Conservation (phyloP, 208 protist genomes). For the Dictyostelium gargantuum region DNA sequence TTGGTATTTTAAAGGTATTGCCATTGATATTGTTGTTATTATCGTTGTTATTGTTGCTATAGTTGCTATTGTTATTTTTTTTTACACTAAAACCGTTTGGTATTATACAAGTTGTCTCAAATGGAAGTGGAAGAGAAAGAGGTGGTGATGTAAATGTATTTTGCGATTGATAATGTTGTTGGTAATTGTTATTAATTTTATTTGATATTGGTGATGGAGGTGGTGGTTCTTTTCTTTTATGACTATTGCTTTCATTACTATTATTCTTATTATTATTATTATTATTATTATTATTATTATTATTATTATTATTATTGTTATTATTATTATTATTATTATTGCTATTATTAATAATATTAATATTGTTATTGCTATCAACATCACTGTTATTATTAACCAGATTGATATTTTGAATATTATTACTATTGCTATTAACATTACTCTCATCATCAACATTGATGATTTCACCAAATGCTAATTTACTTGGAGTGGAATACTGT, state of each 20-base stretch:
- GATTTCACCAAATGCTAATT: neutral
- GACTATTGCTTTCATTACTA: neutral
- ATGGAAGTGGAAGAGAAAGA: neutral
- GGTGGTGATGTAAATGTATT: neutral
- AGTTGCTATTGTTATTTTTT: too few relatives aligned
- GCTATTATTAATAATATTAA: neutral
- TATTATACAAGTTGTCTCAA: too few relatives aligned
- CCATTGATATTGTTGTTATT: too few relatives aligned
- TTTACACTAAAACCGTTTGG: too few relatives aligned
- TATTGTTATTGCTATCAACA: neutral
- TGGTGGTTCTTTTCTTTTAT: conserved; percentile 34
- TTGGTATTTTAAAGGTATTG: neutral
- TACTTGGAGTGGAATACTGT: neutral
- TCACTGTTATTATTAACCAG: neutral
- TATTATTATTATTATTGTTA: neutral
- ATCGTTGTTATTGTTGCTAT: too few relatives aligned
- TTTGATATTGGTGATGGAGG: neutral
- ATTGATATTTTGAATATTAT: neutral
- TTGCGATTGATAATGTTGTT: neutral
- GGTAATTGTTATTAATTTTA: neutral
- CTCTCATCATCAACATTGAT: too few relatives aligned
- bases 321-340: neutral
- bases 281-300: neutral
- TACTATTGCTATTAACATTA: neutral
- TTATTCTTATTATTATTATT: neutral